Base-by-base conservation (phyloP, 768 basidiomycete genomes). In the Dioszegia aurantiaca region DNA sequence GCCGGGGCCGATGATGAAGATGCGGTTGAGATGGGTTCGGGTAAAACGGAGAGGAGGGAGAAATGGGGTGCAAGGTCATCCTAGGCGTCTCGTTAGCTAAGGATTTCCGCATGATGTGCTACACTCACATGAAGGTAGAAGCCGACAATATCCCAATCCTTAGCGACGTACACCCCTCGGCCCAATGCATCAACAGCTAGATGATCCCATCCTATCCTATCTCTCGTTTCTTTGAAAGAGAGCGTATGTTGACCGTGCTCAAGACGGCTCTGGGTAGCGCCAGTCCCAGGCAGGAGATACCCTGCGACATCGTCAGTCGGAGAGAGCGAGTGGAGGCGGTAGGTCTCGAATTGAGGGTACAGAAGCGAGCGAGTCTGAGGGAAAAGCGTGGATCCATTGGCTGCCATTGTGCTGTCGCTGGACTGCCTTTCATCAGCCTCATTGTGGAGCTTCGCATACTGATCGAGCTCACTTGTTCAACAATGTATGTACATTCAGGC, bases 291-390 rank as follows among this genome's bases (percentile, higher is more conserved):
- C 4, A 75, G 57, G 17, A 54, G 42, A 41, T 54, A 63, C 12
- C 59, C 51, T 4, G 26, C 17, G 23, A 70, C 54, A 36, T 71
- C 60, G 21, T 44, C 42, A 12, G 62, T 59, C 0, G 71, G 57
- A 19, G 67, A 62, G 12, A 71, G 58, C 17, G 70, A 58, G 28
- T 69, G 55, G 24, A 76, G 66, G 42, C 69, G 61, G 41, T 76
- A 76, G 12, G 72, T 76, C 55, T 76, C 70, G 65, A 76, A 76
- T 44, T 68, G 72, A 0, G 74, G 74, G 58, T 65, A 64, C 6
- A 72, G 55, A 2, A 70, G 60, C 1, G 66, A 26, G 11, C 65
- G 51, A 16, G 61, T 46, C 6, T 70, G 46, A 8, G 64, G 65
- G 60, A 73, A 76, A 11, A 72, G 56, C 28, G 51, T 17, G 37